Conservation (phyloP, 257 asterid species). For the Galeopsis tetrahit region DNA sequence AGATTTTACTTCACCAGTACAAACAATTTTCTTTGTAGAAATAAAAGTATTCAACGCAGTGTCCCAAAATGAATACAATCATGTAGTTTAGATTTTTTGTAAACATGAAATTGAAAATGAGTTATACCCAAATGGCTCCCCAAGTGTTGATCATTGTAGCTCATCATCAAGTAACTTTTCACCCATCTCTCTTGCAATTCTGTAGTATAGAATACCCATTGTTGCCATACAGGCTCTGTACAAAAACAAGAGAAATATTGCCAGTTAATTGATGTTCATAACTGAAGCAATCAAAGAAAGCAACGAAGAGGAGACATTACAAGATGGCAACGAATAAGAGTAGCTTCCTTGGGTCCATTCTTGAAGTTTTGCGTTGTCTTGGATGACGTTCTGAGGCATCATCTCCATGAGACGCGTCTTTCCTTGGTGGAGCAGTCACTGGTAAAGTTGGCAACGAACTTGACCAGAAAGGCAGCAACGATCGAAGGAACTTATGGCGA, state of each 20-base stretch:
- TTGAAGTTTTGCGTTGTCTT: conserved; percentile 71
- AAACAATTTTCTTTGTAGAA: too few species aligned
- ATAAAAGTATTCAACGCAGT: neutral
- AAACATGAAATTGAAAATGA: neutral
- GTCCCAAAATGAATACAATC: conserved; percentile 4
- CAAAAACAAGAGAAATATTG: neutral
- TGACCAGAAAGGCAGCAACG: conserved; percentile 94
- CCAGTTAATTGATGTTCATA: too few species aligned
- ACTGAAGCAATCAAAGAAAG: neutral
- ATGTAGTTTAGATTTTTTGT: neutral
- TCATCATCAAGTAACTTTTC: conserved; percentile 1
- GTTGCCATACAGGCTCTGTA: conserved; percentile 98
- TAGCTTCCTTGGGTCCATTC: conserved; percentile 94
- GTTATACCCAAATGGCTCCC: neutral
- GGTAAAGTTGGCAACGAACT: conserved; percentile 87
- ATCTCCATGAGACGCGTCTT: conserved; percentile 65
- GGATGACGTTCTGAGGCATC: conserved; percentile 73
- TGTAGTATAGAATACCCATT: conserved; percentile 88
- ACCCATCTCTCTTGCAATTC: conserved; percentile 64
- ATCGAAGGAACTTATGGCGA: conserved; percentile 75
- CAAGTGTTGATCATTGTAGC: conserved; percentile 4
- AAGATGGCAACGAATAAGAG: conserved; percentile 65
- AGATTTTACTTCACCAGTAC: neutral
- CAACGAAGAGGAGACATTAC: conserved; percentile 9
- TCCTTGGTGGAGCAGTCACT: conserved; percentile 88